These are phyloP conservation scores for Biscogniauxia sp. DNA, from an alignment of 2,329 filamentous ascomycete genomes.

Conservation along the genomic window DNA sequence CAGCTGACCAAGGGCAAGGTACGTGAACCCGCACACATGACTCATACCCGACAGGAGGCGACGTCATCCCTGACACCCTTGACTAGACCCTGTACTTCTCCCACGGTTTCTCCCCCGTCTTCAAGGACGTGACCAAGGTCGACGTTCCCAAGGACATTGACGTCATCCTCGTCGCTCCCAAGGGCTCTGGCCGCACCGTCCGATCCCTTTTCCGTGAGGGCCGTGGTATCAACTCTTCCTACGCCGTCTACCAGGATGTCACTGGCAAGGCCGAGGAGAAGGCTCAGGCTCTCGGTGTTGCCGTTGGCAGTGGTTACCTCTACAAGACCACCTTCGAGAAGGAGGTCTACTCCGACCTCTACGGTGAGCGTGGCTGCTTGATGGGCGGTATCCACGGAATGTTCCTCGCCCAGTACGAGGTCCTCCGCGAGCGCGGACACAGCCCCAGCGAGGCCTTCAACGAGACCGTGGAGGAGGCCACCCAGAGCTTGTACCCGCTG, in stretches of 20 bases:
- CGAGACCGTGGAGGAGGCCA: conserved; percentile 99
- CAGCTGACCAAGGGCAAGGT: conserved; percentile 98
- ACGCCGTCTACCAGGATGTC: conserved; percentile 97
- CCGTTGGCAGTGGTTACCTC: conserved; percentile 95
- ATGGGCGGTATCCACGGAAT: conserved; percentile 99
- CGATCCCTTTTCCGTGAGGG: conserved; percentile 98
- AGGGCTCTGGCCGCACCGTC: conserved; percentile 98
- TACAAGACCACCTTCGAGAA: conserved; percentile 99
- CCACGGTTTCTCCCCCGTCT: conserved; percentile 99
- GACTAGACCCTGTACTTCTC: conserved; percentile 97
- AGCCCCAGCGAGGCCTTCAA: conserved; percentile 98
- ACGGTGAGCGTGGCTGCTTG: conserved; percentile 98
- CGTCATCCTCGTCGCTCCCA: conserved; percentile 98
- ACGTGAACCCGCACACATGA: conserved; percentile 34
- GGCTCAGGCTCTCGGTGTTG: conserved; percentile 93
- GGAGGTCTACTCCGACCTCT: conserved; percentile 99
- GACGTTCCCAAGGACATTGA: conserved; percentile 94
- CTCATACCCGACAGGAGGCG: neutral
- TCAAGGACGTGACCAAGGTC: conserved; percentile 99
- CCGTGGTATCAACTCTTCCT: conserved; percentile 98
- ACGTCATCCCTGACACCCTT: conserved; percentile 4
- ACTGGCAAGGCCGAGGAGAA: conserved; percentile 98
- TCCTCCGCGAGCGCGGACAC: conserved; percentile 98
- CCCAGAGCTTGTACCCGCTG: conserved; percentile 94
- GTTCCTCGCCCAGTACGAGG: conserved; percentile 99